Percentiles rank a stretch among this genome's conserved stretches.
Conservation (phyloP, 1,284 basidiomycete genomes). For the Apiotrichum sp. region DNA sequence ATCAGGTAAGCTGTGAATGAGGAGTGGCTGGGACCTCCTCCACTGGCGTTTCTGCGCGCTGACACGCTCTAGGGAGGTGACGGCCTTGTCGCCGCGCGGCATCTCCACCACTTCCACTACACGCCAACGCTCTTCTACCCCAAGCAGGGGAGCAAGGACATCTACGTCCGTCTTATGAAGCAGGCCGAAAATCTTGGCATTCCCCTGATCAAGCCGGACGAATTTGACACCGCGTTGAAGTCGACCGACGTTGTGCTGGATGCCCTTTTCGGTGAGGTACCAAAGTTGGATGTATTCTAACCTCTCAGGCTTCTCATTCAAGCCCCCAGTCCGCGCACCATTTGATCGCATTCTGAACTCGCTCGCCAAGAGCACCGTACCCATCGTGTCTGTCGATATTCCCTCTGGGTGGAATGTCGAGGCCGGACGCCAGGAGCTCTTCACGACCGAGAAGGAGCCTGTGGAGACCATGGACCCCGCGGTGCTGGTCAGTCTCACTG, state of each 20-base stretch:
- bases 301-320: constrained; percentile 75
- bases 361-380: constrained; percentile 59
- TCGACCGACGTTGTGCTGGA: constrained; percentile 82
- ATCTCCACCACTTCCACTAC: constrained; percentile 86
- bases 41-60: background rate
- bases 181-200: constrained; percentile 88
- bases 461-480: constrained; percentile 58
- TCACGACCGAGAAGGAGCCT: constrained; percentile 46
- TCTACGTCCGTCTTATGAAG: constrained; percentile 74
- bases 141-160: constrained; percentile 74
- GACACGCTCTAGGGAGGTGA: constrained; percentile 65
- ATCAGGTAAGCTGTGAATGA: constrained; percentile 54
- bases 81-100: constrained; percentile 90
- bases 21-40: no score
- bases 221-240: constrained; percentile 53
- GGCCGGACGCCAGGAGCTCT: constrained; percentile 35
- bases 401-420: constrained; percentile 90
- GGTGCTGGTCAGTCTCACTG: constrained; percentile 83
- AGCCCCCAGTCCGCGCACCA: constrained; percentile 76
- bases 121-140: constrained; percentile 80
- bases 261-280: constrained; percentile 69
- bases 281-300: background rate
- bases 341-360: constrained; percentile 71
- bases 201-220: constrained; percentile 56
- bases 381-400: constrained; percentile 88